Evolutionary conservation across 1,284 basidiomycete species (phyloP).

Genomic region (Apiotrichum gamsii): DNA sequence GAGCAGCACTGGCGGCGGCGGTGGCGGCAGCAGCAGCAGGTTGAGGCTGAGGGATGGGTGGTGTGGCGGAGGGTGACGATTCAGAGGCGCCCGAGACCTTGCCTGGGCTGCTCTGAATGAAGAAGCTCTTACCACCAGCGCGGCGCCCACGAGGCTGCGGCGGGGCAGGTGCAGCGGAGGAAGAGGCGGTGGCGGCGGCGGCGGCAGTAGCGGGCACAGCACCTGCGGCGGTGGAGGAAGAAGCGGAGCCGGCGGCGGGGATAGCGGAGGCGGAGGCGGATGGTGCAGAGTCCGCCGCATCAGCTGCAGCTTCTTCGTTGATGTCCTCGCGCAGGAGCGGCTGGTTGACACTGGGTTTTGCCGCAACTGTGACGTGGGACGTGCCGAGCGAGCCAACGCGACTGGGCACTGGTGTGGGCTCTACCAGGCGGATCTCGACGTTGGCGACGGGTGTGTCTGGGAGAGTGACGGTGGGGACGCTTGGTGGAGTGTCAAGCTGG

Average conservation of each 20-base stretch:
- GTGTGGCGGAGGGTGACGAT: conserved; percentile 1
- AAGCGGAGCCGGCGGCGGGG: no score
- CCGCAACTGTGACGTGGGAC: neutral
- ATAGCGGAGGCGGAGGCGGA: no score
- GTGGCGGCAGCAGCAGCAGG: no score
- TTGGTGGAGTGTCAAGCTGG: no score
- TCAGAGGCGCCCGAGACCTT: conserved; percentile 33
- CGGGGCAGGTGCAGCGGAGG: neutral
- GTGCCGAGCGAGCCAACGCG: conserved; percentile 36
- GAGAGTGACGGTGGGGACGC: neutral
- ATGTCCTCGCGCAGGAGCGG: conserved; percentile 19
- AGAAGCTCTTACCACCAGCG: conserved; percentile 4
- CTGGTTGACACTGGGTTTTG: neutral
- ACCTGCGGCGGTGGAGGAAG: conserved; percentile 24
- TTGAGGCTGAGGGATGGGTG: neutral
- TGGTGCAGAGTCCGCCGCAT: no score
- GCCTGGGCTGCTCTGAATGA: conserved; percentile 10
- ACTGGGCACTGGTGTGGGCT: conserved; percentile 42
- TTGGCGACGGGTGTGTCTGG: conserved; percentile 34
- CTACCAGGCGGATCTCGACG: conserved; percentile 41
- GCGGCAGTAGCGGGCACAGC: neutral
- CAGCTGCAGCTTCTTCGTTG: conserved; percentile 19
- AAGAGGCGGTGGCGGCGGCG: neutral
- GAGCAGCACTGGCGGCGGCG: no score
- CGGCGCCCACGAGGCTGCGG: neutral